Base-by-base conservation (phyloP, 352 stramenopile genomes). In the Globisporangium polare region DNA sequence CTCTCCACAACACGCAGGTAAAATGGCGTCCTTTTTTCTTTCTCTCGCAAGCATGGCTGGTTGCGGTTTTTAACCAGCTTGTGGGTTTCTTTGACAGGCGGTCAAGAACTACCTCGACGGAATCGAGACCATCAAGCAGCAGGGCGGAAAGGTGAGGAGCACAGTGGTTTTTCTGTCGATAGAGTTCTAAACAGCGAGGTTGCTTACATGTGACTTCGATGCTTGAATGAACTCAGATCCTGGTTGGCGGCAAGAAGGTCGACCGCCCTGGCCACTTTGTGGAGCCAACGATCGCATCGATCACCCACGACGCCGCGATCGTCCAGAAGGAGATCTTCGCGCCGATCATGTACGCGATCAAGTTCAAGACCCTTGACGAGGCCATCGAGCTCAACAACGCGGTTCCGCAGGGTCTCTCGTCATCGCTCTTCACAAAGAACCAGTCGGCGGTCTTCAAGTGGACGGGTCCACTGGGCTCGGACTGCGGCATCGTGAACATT, bases 401-500 rank as follows among this genome's bases (percentile, higher is more conserved):
- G 49, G 92, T 97, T n/a, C 83, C 86, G 2, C 92, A 98, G 74
- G 92, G 92, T 18, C 63, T 98, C n/a, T 96, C 85, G 26, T 95
- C 84, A 43, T 92, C 92, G 27, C 60, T 98, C 29, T 97, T 98
- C 68, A 97, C 90, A 45, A 93, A 88, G 65, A 94, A 96, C 66
- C 87, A 97, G 68, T 75, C 83, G 27, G 86, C 92, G n/a, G 89
- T 97, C 54, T 97, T 97, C 68, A 91, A 96, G 74, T 98, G 90
- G 90, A 94, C 90, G 0, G 90, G 92, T 12, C 84, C 90, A 12
- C 63, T 82, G 29, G 92, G 92, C 60, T 97, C 89, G 55, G 92
- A 98, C 72, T 96, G 85, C 60, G 92, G 92, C 53, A 97, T 98
- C 53, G 90, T 97, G 47, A 98, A 98, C 73, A 74, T 97, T 58